Conservation (phyloP, 2,329 filamentous ascomycete genomes). For the Talaromyces sp. region DNA sequence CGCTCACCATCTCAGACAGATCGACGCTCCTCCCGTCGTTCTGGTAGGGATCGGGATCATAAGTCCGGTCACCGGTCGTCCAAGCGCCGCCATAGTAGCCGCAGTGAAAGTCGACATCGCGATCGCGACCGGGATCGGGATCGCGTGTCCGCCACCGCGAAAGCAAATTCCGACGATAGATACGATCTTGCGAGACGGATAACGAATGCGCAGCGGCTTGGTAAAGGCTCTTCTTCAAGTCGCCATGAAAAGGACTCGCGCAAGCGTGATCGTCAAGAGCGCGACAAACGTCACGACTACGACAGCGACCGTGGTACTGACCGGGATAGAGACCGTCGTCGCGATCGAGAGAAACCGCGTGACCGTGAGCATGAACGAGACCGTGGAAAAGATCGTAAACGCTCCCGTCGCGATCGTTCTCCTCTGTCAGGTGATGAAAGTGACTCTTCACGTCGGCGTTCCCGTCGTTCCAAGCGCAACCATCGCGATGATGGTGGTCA, state of each 20-base stretch:
- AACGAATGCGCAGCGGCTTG: conserved; percentile 23
- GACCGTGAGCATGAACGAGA: conserved; percentile 32
- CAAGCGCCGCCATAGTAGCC: conserved; percentile 40
- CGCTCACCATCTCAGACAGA: conserved; percentile 63
- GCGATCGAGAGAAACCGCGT: conserved; percentile 29
- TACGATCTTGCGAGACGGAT: conserved; percentile 25
- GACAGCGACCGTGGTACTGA: conserved; percentile 23
- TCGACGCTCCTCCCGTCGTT: conserved; percentile 55
- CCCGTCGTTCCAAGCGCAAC: conserved; percentile 33
- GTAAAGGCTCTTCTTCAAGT: conserved; percentile 20
- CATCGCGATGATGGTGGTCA: conserved; percentile 14
- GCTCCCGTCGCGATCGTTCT: conserved; percentile 39
- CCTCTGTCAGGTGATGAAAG: conserved; percentile 29
- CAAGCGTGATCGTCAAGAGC: conserved; percentile 22
- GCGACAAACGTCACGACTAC: conserved; percentile 20
- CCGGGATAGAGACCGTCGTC: conserved; percentile 40
- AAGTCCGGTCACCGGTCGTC: conserved; percentile 22
- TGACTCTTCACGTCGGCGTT: conserved; percentile 30
- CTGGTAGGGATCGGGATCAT: conserved; percentile 55
- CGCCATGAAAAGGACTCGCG: conserved; percentile 26
- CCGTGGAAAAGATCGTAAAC: conserved; percentile 29
- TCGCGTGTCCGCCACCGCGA: conserved; percentile 17
- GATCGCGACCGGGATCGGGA: conserved; percentile 38
- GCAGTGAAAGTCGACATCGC: conserved; percentile 31
- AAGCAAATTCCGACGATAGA: conserved; percentile 21